phyloP scores from a whole-genome alignment of 768 basidiomycete genomes.

The Trametes gibbosa region DNA sequence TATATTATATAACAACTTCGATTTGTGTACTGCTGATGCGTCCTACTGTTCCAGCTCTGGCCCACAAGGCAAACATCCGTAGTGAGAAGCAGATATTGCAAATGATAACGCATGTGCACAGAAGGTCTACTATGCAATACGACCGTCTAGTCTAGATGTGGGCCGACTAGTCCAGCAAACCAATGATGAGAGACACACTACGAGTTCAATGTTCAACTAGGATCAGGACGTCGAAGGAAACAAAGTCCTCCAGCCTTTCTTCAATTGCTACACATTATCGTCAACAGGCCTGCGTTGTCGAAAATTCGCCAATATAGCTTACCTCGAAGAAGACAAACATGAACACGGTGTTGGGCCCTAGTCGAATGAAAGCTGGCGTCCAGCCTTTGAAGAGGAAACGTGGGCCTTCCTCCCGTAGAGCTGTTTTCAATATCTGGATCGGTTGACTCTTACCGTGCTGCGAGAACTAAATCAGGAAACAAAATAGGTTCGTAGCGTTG shows the following conservation, averaged over 20 bases:
- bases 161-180: background rate
- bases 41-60: too few species aligned
- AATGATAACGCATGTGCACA: background rate
- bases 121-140: constrained; percentile 7
- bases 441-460: constrained; percentile 53
- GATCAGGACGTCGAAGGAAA: constrained; percentile 19
- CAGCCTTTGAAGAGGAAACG: constrained; percentile 85
- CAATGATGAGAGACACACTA: constrained; percentile 14
- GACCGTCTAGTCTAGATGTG: constrained; percentile 15
- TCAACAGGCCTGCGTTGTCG: background rate
- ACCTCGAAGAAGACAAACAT: constrained; percentile 88
- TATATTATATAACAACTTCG: too few species aligned
- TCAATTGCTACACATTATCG: constrained; percentile 57
- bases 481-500: background rate
- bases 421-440: constrained; percentile 51
- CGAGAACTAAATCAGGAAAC: constrained; percentile 2
- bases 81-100: background rate
- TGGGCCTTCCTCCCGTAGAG: constrained; percentile 70
- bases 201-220: constrained; percentile 1
- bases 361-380: constrained; percentile 83
- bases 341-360: constrained; percentile 81
- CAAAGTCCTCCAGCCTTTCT: constrained; percentile 51
- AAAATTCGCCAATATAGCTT: constrained; percentile 12
- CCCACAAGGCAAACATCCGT: too few species aligned
- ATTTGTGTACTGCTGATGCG: too few species aligned